Conservation (phyloP, 2,329 filamentous ascomycete genomes). For the Penicillium sp. region DNA sequence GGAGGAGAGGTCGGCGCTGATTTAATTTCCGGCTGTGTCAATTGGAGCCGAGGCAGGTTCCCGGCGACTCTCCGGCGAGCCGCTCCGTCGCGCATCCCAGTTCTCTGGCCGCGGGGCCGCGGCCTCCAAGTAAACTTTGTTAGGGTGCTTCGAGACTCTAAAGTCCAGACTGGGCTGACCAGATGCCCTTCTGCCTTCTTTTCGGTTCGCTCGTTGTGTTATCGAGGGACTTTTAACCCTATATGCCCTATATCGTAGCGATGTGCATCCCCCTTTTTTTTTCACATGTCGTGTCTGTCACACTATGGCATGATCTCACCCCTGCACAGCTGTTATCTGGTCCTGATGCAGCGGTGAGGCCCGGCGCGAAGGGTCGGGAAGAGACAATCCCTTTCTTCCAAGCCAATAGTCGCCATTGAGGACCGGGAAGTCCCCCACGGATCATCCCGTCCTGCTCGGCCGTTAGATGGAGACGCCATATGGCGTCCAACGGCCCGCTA, state of each 20-base stretch:
- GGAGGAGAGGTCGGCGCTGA: neutral
- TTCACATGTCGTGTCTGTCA: neutral
- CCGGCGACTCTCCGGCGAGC: neutral
- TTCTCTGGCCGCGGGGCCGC: neutral
- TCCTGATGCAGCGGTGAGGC: conserved; percentile 1
- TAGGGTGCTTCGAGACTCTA: neutral
- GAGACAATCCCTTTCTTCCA: neutral
- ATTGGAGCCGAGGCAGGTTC: neutral
- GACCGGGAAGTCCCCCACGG: conserved; percentile 6
- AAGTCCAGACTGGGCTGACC: neutral
- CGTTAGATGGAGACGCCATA: conserved; percentile 21
- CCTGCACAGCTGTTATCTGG: neutral
- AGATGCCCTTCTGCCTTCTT: neutral
- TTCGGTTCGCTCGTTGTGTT: neutral
- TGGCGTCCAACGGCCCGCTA: conserved; percentile 18
- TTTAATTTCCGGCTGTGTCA: neutral
- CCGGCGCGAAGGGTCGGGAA: conserved; percentile 4
- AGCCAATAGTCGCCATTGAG: conserved; percentile 1
- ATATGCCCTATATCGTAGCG: neutral
- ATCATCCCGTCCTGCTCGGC: conserved; percentile 18
- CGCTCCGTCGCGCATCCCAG: neutral
- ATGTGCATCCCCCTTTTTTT: neutral
- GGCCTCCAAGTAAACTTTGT: neutral
- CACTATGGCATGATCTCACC: neutral
- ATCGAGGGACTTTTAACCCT: neutral